Evolutionary conservation across 2,329 filamentous ascomycete species (phyloP), one percentile per base, ranked within the genome.

Genomic region (Aspergillus sp.): DNA sequence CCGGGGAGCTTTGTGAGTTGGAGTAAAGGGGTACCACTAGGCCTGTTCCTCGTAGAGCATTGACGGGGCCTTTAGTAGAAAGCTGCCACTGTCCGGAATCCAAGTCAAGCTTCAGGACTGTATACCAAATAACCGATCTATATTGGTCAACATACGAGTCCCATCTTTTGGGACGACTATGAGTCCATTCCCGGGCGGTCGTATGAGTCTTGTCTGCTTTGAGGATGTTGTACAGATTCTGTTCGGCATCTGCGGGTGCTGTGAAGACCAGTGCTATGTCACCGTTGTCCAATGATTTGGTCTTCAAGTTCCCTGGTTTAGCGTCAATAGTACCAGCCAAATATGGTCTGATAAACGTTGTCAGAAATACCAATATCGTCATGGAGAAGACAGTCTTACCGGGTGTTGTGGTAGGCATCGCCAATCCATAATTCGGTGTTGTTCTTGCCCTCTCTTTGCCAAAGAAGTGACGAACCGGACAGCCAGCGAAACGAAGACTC

Each of bases 211-310:
- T 54, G 11, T 54, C 52, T 38, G 6, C 23, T 19, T 54, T 54
- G 23, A 39, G 11, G 11, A 38, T 44, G 39, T 44, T 54, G 27
- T 54, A 32, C 21, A 54, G 23, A 27, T 54, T 44, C 8, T 54
- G 52, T 7, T 54, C 25, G 52, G 21, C 52, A 44, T 54, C 38
- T 3, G 38, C 52, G 3, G 52, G 21, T 7, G 52, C 52, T 1
- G 52, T 54, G 39, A 54, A 54, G 52, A 54, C 52, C 3, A 54
- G 17, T 5, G 52, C 52, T 21, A 54, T 42, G 25, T 54, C 52
- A 2, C 52, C 52, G 52, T 44, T 54, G 8, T 44, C 52, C 23
- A 54, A 27, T 4, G n/a, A 15, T 25, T 54, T 25, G 7, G 52
- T 44, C 38, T 30, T 44, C 2, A 54, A 21, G n/a, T 54, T 23